phyloP scores from a whole-genome alignment of 768 basidiomycete genomes.

The Leccinellum albellum region DNA sequence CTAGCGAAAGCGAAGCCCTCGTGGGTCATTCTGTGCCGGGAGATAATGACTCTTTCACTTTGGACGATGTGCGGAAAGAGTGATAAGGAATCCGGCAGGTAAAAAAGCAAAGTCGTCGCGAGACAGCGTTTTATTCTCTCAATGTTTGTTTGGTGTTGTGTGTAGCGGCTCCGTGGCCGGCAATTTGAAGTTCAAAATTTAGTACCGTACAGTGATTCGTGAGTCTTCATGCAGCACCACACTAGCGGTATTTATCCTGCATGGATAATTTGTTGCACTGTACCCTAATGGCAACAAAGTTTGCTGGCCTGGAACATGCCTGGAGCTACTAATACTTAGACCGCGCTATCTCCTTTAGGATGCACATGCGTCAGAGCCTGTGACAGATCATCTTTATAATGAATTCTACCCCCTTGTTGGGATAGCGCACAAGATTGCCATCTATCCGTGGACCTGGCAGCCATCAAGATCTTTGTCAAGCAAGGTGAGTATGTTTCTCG shows the following conservation, averaged over 20 bases:
- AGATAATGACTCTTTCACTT: constrained; percentile 23
- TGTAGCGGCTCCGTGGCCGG: constrained; percentile 5
- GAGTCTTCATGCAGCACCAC: background rate
- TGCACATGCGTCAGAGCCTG: background rate
- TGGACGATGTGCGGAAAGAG: constrained; percentile 16
- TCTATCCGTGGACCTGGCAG: background rate
- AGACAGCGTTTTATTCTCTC: constrained; percentile 1
- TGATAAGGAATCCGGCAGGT: constrained; percentile 30
- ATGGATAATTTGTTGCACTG: background rate
- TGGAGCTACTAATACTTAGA: background rate
- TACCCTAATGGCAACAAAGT: background rate
- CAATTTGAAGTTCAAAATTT: background rate
- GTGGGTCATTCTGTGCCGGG: constrained; percentile 45
- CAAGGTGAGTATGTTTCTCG: background rate
- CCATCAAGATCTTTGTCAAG: background rate
- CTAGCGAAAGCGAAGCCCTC: constrained; percentile 69
- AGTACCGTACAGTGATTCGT: background rate
- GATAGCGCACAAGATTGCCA: background rate
- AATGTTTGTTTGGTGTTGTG: constrained; percentile 22
- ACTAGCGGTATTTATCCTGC: background rate
- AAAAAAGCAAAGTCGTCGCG: background rate
- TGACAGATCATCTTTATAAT: background rate
- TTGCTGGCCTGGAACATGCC: background rate
- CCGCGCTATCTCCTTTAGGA: constrained; percentile 5
- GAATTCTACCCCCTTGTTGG: background rate